Evolutionary conservation across 1,284 basidiomycete genomes (phyloP), one percentile per base, ranked within the genome.

Genomic region (Coriolopsis trogii): DNA sequence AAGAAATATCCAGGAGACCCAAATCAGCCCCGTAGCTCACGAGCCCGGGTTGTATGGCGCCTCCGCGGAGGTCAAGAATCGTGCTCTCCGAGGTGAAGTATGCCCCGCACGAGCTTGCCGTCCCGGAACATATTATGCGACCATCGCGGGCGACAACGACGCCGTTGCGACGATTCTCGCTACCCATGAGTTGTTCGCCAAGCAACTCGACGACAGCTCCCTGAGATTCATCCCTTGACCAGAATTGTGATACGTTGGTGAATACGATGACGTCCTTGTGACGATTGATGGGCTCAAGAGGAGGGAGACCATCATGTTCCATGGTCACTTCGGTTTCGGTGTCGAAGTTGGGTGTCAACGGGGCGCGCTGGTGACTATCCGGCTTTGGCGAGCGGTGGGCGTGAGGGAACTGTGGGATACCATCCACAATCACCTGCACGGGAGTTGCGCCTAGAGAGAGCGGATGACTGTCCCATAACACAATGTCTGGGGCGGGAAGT

Each of bases 401-500:
- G 1, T 60, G 51, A 12, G 67, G 54, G 15, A 88, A 62, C 61
- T 89, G 86, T 3, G 79, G 72, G 39, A 87, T 81, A 6, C 86
- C 87, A 56, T 89, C 86, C 31, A 88, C 82, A 65, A 81, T 82
- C 10, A 89, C 85, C 64, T 89, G 85, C 29, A 71, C 81, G 63
- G 81, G 93, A 62, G 80, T 90, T 62, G 75, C 81, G 8, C 87
- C 86, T 3, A 94, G 75, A 0, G 84, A 73, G 24, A 95, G 78
- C 0, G 93, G 93, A 69, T 93, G 92, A 20, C 83, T 87, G 60
- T 95, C 91, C 93, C 93, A 95, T 4, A 95, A 76, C 15, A 94
- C 91, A n/a, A 95, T 60, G 67, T 95, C 89, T 84, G 51, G 36
- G 42, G n/a, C n/a, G 9, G n/a, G 3, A 48, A 25, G 16, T 4